These are phyloP conservation scores for Trametes maxima DNA, from an alignment of 768 basidiomycete genomes.

Conservation along the genomic window DNA sequence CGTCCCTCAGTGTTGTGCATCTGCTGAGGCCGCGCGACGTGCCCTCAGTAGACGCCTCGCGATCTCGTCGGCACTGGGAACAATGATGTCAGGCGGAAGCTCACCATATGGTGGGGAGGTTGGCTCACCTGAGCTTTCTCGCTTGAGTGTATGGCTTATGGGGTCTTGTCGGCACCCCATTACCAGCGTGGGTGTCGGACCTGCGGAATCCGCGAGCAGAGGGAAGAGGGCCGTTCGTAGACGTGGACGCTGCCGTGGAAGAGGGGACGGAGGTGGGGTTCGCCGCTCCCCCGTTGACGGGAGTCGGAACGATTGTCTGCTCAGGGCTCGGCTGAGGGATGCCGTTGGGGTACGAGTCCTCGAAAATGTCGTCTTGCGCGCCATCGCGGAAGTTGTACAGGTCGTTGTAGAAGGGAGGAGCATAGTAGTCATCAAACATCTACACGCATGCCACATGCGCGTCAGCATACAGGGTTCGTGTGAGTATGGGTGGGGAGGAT, in stretches of 20 bases:
- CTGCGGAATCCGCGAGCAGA: conserved; percentile 12
- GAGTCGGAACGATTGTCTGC: conserved; percentile 30
- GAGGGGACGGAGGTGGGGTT: neutral
- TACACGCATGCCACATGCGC: conserved; percentile 26
- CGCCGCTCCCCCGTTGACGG: conserved; percentile 13
- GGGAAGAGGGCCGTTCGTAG: neutral
- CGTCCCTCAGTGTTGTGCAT: too few species aligned
- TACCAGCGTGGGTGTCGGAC: neutral
- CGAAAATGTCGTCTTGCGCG: conserved; percentile 73
- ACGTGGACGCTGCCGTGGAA: neutral
- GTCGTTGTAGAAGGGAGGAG: conserved; percentile 69
- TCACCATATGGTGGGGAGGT: neutral
- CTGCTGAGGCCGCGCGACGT: neutral
- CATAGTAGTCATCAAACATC: conserved; percentile 66
- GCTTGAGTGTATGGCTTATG: neutral
- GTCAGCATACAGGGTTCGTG: neutral
- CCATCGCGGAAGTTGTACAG: conserved; percentile 75
- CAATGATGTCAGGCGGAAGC: neutral
- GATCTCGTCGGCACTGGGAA: neutral
- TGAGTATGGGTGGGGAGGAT: neutral
- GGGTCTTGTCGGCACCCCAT: neutral
- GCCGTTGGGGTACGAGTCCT: conserved; percentile 49
- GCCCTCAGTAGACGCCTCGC: neutral
- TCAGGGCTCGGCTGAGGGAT: conserved; percentile 30
- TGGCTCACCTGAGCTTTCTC: conserved; percentile 10